These are phyloP conservation scores for Orbilia brochopaga DNA, from an alignment of 2,329 filamentous ascomycete genomes.

Conservation along the genomic window DNA sequence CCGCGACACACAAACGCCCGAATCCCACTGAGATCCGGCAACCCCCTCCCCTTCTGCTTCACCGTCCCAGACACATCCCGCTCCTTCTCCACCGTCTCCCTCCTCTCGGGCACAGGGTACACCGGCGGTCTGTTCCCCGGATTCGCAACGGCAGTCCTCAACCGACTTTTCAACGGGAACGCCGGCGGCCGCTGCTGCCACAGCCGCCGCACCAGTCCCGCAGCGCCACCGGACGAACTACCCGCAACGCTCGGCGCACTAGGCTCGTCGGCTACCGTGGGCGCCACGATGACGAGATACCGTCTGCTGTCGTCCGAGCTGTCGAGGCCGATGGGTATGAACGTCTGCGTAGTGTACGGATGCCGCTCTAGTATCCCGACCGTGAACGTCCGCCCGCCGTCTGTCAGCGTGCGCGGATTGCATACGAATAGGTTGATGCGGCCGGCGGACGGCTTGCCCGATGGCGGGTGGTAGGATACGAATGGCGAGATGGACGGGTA, in stretches of 20 bases:
- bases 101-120: slow-evolving; percentile 15
- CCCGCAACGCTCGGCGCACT: not conserved
- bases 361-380: slow-evolving; percentile 84
- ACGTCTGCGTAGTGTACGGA: slow-evolving; percentile 92
- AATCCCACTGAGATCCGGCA: slow-evolving; percentile 74
- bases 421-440: slow-evolving; percentile 91
- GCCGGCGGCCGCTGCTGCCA: slow-evolving; percentile 12
- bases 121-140: slow-evolving; percentile 12
- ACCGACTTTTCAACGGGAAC: slow-evolving; percentile 21
- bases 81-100: not conserved
- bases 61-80: slow-evolving; percentile 26
- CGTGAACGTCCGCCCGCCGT: slow-evolving; percentile 63
- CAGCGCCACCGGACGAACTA: not conserved
- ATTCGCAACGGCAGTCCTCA: slow-evolving; percentile 4
- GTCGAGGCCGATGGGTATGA: slow-evolving; percentile 73
- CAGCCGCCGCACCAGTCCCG: not conserved
- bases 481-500: slow-evolving; percentile 80
- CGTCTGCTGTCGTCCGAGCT: slow-evolving; percentile 58
- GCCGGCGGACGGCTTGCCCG: slow-evolving; percentile 63
- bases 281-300: slow-evolving; percentile 89
- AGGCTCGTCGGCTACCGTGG: slow-evolving; percentile 63
- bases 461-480: slow-evolving; percentile 69
- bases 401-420: slow-evolving; percentile 66
- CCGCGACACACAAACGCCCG: slow-evolving; percentile 79
- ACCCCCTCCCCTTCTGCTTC: slow-evolving; percentile 61